Conservation (phyloP, 1,284 basidiomycete species). For the Coniferiporia sulphurascens region DNA sequence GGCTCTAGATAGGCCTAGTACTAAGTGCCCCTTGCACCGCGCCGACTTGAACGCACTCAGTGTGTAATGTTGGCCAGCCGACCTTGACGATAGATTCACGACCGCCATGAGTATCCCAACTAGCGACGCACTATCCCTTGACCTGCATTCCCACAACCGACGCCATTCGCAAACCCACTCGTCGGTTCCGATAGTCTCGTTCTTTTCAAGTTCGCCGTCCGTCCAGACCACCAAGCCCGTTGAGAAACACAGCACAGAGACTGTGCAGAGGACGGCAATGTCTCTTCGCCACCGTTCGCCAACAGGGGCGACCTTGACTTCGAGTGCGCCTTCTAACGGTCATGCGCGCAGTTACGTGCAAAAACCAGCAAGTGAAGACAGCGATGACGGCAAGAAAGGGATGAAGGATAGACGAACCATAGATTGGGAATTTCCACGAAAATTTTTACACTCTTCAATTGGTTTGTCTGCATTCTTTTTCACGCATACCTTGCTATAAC, state of each 20-base stretch:
- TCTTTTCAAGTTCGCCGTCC: constrained; percentile 24
- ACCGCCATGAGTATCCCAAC: constrained; percentile 41
- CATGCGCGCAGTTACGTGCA: neutral
- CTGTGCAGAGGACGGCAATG: neutral
- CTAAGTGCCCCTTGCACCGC: too few species aligned
- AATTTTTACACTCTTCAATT: constrained; percentile 86
- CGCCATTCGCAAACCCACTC: constrained; percentile 34
- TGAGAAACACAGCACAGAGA: neutral
- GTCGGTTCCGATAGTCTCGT: constrained; percentile 41
- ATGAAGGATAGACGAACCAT: constrained; percentile 32
- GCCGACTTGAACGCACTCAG: too few species aligned
- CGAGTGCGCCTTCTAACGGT: neutral
- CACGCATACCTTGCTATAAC: constrained; percentile 7
- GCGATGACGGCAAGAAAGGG: constrained; percentile 18
- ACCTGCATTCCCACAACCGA: constrained; percentile 29
- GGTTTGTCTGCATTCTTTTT: constrained; percentile 45
- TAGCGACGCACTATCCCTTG: constrained; percentile 47
- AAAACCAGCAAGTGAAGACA: constrained; percentile 11
- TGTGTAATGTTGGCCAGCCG: neutral
- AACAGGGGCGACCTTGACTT: neutral
- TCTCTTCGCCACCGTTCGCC: neutral
- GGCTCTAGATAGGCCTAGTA: too few species aligned
- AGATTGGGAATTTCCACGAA: constrained; percentile 84
- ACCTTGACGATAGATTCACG: neutral
- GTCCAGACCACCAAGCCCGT: neutral